Percentiles rank a stretch among this genome's conserved stretches.
Evolutionary conservation across 305 asterid genomes (phyloP).

Genomic region (Andrographis paniculata): DNA sequence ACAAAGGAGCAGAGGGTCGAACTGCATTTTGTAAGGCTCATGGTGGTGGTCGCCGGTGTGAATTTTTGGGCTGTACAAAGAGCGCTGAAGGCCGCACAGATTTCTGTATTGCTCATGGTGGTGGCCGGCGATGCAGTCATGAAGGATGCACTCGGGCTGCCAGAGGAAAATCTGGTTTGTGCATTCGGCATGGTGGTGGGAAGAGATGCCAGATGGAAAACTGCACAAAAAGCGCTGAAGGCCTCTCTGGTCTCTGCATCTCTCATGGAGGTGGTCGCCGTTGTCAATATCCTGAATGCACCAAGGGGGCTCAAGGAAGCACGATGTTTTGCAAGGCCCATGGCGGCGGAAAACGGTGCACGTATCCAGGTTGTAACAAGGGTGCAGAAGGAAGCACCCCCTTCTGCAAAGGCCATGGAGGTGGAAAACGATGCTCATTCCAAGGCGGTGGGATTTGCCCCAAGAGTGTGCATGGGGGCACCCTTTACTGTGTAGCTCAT

Average conservation of each 20-base stretch:
- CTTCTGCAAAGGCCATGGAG: slow-evolving; percentile 93
- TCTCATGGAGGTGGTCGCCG: slow-evolving; percentile 97
- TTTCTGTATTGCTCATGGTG: slow-evolving; percentile 90
- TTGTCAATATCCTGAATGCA: slow-evolving; percentile 64
- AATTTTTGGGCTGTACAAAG: slow-evolving; percentile 80
- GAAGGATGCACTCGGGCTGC: slow-evolving; percentile 80
- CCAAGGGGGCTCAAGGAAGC: slow-evolving; percentile 94
- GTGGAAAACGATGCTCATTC: slow-evolving; percentile 86
- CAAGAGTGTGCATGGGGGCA: slow-evolving; percentile 96
- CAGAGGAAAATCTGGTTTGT: slow-evolving; percentile 79
- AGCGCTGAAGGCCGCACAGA: slow-evolving; percentile 95
- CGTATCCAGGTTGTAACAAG: slow-evolving; percentile 59
- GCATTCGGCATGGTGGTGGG: slow-evolving; percentile 97
- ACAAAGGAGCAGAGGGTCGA: slow-evolving; percentile 94
- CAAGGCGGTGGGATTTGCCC: slow-evolving; percentile 81
- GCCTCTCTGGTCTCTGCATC: slow-evolving; percentile 91
- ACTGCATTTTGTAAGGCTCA: slow-evolving; percentile 98
- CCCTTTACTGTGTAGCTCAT: slow-evolving; percentile 84
- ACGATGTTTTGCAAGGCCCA: slow-evolving; percentile 92
- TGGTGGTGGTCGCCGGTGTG: slow-evolving; percentile 95
- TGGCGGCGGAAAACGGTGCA: too few species aligned
- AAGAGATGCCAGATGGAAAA: slow-evolving; percentile 80
- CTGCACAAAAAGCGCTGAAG: slow-evolving; percentile 90
- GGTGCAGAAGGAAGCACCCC: slow-evolving; percentile 99
- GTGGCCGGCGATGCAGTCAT: slow-evolving; percentile 78